These are phyloP conservation scores for Gossypium aridum DNA, from an alignment of 441 rosid genomes.

Conservation along the genomic window DNA sequence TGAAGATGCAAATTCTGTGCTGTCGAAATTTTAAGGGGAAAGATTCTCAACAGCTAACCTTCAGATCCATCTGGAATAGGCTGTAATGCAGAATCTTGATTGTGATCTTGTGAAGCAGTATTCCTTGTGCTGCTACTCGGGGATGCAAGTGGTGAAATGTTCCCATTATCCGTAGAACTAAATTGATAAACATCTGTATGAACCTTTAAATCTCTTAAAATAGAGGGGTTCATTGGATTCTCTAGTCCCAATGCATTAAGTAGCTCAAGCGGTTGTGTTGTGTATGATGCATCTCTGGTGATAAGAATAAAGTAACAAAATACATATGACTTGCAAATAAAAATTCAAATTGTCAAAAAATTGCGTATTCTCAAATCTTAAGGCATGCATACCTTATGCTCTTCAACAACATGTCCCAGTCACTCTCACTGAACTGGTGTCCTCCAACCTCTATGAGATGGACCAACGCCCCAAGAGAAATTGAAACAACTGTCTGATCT, in stretches of 20 bases:
- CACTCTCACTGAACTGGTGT: conserved; percentile 90
- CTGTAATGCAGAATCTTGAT: conserved; percentile 10
- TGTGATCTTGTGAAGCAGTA: conserved; percentile 8
- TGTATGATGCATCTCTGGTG: conserved; percentile 92
- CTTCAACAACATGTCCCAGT: conserved; percentile 96
- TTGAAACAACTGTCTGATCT: conserved; percentile 97
- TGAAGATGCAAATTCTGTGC: background rate
- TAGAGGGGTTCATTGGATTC: conserved; percentile 29
- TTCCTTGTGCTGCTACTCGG: conserved; percentile 23
- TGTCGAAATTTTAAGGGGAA: conserved; percentile 1
- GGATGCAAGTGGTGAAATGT: conserved; percentile 31
- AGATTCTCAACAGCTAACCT: conserved; percentile 36
- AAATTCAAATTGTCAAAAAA: background rate
- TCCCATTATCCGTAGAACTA: conserved; percentile 40
- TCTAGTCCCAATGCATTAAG: conserved; percentile 79
- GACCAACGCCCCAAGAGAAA: conserved; percentile 90
- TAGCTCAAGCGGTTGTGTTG: conserved; percentile 98
- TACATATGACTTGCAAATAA: conserved; percentile 12
- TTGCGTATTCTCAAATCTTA: background rate
- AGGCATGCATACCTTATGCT: conserved; percentile 73
- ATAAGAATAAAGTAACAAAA: conserved; percentile 16
- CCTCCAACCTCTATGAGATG: conserved; percentile 99
- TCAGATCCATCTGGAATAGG: conserved; percentile 53
- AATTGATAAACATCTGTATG: conserved; percentile 26
- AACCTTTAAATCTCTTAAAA: conserved; percentile 29